Evolutionary conservation across 768 basidiomycete species (phyloP).

Genomic region (Crassisporium funariophilum): DNA sequence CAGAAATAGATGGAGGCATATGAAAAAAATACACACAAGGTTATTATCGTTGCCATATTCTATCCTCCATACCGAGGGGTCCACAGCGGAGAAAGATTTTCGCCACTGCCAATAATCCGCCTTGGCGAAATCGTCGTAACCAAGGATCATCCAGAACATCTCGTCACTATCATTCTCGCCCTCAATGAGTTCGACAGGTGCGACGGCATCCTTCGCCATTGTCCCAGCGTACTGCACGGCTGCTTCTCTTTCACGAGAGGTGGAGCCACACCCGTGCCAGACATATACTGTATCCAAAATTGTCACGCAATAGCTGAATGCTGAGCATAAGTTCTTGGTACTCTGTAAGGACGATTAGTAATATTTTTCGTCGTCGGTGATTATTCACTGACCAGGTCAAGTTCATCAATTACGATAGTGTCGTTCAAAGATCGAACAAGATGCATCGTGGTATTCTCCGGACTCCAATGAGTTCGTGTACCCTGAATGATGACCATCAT

Average conservation of each 20-base stretch:
- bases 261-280: slow-evolving; percentile 81
- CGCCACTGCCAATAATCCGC: slow-evolving; percentile 88
- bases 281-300: slow-evolving; percentile 73
- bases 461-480: slow-evolving; percentile 69
- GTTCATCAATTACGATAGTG: slow-evolving; percentile 66
- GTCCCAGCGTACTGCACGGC: slow-evolving; percentile 61
- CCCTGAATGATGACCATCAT: slow-evolving; percentile 54
- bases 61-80: slow-evolving; percentile 65
- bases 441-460: slow-evolving; percentile 85
- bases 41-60: slow-evolving; percentile 36
- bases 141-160: slow-evolving; percentile 87
- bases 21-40: slow-evolving; percentile 38
- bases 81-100: slow-evolving; percentile 33
- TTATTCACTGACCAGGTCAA: slow-evolving; percentile 60
- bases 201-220: slow-evolving; percentile 40
- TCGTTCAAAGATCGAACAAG: slow-evolving; percentile 55
- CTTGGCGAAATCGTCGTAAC: slow-evolving; percentile 72
- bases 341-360: slow-evolving; percentile 37
- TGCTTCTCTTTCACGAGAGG: slow-evolving; percentile 56
- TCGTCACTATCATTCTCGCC: slow-evolving; percentile 69
- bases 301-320: slow-evolving; percentile 79
- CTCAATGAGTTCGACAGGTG: slow-evolving; percentile 61
- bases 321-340: slow-evolving; percentile 75
- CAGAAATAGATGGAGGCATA: neutral
- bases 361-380: too few relatives aligned